A percentile compares a stretch with the other conserved stretches of the same genome.
Evolutionary conservation across 2,329 filamentous ascomycete species (phyloP).

Genomic region (Aulographum hederae): DNA sequence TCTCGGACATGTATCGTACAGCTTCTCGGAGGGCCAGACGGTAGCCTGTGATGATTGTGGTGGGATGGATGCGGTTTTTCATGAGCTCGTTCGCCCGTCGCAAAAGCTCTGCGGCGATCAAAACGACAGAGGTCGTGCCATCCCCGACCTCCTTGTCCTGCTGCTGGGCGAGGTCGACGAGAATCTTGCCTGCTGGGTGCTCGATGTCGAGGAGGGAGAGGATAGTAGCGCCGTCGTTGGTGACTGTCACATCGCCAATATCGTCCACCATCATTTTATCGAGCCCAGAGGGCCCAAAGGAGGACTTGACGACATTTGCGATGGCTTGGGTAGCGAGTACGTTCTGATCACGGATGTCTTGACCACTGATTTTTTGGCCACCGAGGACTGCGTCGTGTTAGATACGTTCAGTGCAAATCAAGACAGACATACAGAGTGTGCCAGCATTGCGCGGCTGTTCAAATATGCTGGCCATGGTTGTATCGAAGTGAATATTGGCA

Average conservation of each 20-base stretch:
- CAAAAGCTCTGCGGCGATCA: slow-evolving; percentile 91
- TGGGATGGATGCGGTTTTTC: slow-evolving; percentile 99
- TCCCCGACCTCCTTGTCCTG: slow-evolving; percentile 99
- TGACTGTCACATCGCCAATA: slow-evolving; percentile 97
- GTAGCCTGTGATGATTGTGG: slow-evolving; percentile 98
- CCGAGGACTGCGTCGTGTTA: slow-evolving; percentile 50
- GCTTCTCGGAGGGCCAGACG: slow-evolving; percentile 87
- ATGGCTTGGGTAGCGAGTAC: slow-evolving; percentile 93
- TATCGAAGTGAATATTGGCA: slow-evolving; percentile 4
- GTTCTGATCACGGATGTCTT: slow-evolving; percentile 95
- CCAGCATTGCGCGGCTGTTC: slow-evolving; percentile 83
- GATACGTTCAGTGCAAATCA: neutral
- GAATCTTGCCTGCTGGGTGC: slow-evolving; percentile 93
- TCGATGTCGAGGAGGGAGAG: slow-evolving; percentile 90
- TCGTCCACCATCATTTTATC: slow-evolving; percentile 99
- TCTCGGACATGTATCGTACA: slow-evolving; percentile 97
- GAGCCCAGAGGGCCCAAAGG: slow-evolving; percentile 87
- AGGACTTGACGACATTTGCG: slow-evolving; percentile 97
- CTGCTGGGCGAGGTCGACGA: slow-evolving; percentile 93
- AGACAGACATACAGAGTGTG: slow-evolving; percentile 51
- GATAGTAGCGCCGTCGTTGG: slow-evolving; percentile 96
- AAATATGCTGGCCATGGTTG: slow-evolving; percentile 79
- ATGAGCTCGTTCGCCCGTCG: slow-evolving; percentile 91
- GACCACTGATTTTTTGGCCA: slow-evolving; percentile 90
- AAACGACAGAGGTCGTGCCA: slow-evolving; percentile 91